phyloP scores from a whole-genome alignment of 805 yeast genomes.

The Metschnikowia santaceciliae region DNA sequence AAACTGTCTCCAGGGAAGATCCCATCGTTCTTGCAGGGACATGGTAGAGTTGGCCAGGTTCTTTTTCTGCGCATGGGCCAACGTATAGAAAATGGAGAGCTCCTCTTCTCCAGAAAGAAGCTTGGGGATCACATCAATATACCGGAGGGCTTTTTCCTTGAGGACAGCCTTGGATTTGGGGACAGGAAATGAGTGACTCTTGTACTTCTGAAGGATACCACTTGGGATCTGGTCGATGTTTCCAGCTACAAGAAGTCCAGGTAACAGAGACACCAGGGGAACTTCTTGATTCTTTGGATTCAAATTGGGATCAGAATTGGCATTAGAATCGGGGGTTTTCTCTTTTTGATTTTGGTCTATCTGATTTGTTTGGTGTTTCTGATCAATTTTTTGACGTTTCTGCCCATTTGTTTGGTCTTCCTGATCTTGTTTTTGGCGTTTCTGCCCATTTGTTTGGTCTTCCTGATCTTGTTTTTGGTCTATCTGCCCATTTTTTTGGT shows the following conservation, averaged over 20 bases:
- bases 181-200: conserved; percentile 18
- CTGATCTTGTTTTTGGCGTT: no score
- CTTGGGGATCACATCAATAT: conserved; percentile 30
- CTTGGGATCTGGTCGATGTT: conserved; percentile 4
- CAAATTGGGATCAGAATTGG: no score
- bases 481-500: no score
- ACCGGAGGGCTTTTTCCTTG: conserved; percentile 21
- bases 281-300: not conserved
- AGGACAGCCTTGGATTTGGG: conserved; percentile 30
- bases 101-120: conserved; percentile 41
- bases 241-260: conserved; percentile 6
- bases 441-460: no score
- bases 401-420: no score
- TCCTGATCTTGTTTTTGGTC: no score
- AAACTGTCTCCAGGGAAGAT: conserved; percentile 43
- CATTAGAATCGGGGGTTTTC: not conserved
- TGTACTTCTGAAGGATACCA: conserved; percentile 13
- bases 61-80: conserved; percentile 42
- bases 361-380: no score
- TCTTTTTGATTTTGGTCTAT: no score
- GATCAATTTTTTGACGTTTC: no score
- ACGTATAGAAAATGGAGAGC: conserved; percentile 46
- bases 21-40: conserved; percentile 44
- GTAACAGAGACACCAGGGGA: conserved; percentile 2
- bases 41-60: conserved; percentile 41